phyloP scores from a whole-genome alignment of 495 filamentous ascomycete genomes.

The Cudoniella acicularis region DNA sequence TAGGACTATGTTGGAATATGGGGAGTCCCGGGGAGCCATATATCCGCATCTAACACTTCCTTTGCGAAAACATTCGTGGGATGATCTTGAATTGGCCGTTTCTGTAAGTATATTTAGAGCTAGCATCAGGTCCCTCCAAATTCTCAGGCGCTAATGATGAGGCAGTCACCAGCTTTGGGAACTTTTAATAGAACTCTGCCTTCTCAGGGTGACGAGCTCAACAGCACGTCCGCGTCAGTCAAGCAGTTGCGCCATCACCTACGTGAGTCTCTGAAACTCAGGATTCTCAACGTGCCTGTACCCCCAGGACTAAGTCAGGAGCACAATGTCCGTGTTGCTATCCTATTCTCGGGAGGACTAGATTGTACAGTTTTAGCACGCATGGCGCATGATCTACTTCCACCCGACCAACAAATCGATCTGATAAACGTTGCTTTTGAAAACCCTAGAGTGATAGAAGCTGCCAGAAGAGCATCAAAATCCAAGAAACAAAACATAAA shows the following conservation, averaged over 20 bases:
- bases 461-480: constrained; percentile 28
- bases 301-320: constrained; percentile 38
- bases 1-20: background rate
- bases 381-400: constrained; percentile 75
- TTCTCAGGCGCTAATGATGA: background rate
- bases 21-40: background rate
- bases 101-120: constrained; percentile 1
- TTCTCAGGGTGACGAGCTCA: constrained; percentile 31
- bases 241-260: constrained; percentile 54
- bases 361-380: constrained; percentile 89
- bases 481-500: constrained; percentile 15
- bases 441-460: constrained; percentile 70
- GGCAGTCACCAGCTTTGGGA: constrained; percentile 8
- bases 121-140: no score
- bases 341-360: constrained; percentile 92
- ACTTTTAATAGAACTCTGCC: constrained; percentile 23
- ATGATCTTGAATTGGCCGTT: no score
- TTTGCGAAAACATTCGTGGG: constrained; percentile 3
- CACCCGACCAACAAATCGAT: constrained; percentile 66
- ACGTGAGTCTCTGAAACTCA: constrained; percentile 56
- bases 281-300: constrained; percentile 65
- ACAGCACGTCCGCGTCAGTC: constrained; percentile 49
- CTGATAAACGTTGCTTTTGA: constrained; percentile 96
- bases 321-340: constrained; percentile 56
- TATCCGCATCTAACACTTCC: background rate